Conservation (phyloP, 306 rosid genomes). For the Senna siamea region DNA sequence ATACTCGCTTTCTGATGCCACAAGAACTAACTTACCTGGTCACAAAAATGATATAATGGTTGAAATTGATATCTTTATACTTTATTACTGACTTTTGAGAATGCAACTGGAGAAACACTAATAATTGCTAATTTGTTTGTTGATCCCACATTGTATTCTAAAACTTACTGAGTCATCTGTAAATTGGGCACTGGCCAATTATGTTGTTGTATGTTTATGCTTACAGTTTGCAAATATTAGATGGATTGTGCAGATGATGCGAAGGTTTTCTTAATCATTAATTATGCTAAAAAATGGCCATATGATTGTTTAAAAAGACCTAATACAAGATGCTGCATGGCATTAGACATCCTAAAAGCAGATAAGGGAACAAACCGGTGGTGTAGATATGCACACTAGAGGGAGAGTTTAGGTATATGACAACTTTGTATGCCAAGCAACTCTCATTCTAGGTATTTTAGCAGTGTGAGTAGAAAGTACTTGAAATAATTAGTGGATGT, state of each 20-base stretch:
- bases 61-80: background rate
- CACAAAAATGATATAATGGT: background rate
- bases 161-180: background rate
- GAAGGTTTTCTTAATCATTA: background rate
- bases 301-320: background rate
- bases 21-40: constrained; percentile 9
- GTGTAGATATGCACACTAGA: background rate
- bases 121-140: constrained; percentile 1
- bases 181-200: constrained; percentile 5
- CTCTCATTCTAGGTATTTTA: constrained; percentile 18
- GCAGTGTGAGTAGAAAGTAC: constrained; percentile 23
- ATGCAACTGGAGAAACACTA: background rate
- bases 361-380: background rate
- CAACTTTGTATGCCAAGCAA: constrained; percentile 9
- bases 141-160: background rate
- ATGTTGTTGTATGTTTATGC: background rate
- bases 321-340: constrained; percentile 13
- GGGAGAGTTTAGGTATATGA: background rate
- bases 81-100: constrained; percentile 3
- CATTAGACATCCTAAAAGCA: constrained; percentile 15
- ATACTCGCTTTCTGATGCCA: constrained; percentile 1
- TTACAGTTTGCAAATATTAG: constrained; percentile 4
- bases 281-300: background rate
- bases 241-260: background rate
- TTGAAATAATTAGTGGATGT: constrained; percentile 29